Conservation (phyloP, 805 yeast genomes). For the Yamadazyma endophytica region DNA sequence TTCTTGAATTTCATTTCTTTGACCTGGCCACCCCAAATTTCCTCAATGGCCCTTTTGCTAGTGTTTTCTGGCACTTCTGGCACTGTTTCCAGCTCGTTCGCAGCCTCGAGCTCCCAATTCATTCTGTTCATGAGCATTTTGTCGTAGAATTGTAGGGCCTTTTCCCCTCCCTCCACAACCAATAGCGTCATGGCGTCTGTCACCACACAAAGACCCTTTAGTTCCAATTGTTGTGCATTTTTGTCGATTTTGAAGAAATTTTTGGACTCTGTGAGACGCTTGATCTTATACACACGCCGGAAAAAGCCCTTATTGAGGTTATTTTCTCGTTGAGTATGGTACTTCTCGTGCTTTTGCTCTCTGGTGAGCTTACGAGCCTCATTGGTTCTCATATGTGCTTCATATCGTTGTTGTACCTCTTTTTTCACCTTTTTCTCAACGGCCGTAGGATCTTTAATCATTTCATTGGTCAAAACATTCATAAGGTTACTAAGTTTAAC, state of each 20-base stretch:
- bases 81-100: too few species aligned
- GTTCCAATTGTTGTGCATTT: slow-evolving; percentile 69
- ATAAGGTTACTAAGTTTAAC: slow-evolving; percentile 79
- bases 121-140: slow-evolving; percentile 59
- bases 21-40: slow-evolving; percentile 73
- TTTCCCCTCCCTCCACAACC: slow-evolving; percentile 71
- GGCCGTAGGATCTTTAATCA: slow-evolving; percentile 83
- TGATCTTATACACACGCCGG: slow-evolving; percentile 57
- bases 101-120: slow-evolving; percentile 58
- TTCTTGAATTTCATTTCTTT: slow-evolving; percentile 50
- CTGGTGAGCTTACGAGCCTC: slow-evolving; percentile 55
- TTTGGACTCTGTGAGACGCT: slow-evolving; percentile 54
- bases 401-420: slow-evolving; percentile 62
- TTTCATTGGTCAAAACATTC: slow-evolving; percentile 81
- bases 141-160: slow-evolving; percentile 57
- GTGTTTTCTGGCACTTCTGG: slow-evolving; percentile 27
- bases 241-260: slow-evolving; percentile 71
- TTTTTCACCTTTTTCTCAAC: slow-evolving; percentile 68
- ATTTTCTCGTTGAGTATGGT: slow-evolving; percentile 35
- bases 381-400: slow-evolving; percentile 58
- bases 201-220: slow-evolving; percentile 60
- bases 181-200: slow-evolving; percentile 50
- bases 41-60: slow-evolving; percentile 44
- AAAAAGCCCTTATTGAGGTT: slow-evolving; percentile 51
- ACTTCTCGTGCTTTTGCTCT: slow-evolving; percentile 54